These are phyloP conservation scores for Monilinia laxa DNA, from an alignment of 2,329 filamentous ascomycete genomes.

Conservation along the genomic window DNA sequence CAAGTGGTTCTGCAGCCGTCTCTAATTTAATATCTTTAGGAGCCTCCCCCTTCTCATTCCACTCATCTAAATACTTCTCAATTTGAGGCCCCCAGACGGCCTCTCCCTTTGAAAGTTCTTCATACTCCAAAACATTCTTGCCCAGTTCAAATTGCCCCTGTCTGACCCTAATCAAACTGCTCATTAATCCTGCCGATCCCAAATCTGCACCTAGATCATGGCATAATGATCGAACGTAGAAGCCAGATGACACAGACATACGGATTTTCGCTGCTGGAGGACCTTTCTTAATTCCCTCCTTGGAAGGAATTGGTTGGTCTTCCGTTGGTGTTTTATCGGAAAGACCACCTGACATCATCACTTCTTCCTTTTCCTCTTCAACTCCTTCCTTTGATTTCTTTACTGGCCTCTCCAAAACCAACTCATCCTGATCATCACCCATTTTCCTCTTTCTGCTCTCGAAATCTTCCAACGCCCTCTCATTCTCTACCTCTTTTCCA, in stretches of 20 bases:
- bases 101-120: conserved; percentile 73
- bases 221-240: conserved; percentile 92
- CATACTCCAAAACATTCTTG: conserved; percentile 74
- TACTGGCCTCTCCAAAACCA: conserved; percentile 35
- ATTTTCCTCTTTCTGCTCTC: conserved; percentile 39
- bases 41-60: conserved; percentile 25
- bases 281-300: conserved; percentile 42
- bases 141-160: conserved; percentile 79
- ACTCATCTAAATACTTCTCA: conserved; percentile 50
- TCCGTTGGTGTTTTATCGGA: conserved; percentile 27
- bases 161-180: conserved; percentile 73
- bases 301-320: conserved; percentile 12
- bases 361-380: conserved; percentile 24
- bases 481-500: conserved; percentile 33
- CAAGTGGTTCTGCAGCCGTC: not conserved
- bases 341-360: conserved; percentile 40
- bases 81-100: conserved; percentile 80
- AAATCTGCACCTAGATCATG: conserved; percentile 87
- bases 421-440: conserved; percentile 38
- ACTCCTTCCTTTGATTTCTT: conserved; percentile 32
- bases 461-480: conserved; percentile 43
- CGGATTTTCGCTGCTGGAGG: conserved; percentile 78
- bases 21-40: not conserved
- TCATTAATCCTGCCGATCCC: conserved; percentile 81
- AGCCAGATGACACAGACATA: conserved; percentile 92